phyloP scores from a whole-genome alignment of 2,329 filamentous ascomycete genomes.

The Taxawa tesnikishii region DNA sequence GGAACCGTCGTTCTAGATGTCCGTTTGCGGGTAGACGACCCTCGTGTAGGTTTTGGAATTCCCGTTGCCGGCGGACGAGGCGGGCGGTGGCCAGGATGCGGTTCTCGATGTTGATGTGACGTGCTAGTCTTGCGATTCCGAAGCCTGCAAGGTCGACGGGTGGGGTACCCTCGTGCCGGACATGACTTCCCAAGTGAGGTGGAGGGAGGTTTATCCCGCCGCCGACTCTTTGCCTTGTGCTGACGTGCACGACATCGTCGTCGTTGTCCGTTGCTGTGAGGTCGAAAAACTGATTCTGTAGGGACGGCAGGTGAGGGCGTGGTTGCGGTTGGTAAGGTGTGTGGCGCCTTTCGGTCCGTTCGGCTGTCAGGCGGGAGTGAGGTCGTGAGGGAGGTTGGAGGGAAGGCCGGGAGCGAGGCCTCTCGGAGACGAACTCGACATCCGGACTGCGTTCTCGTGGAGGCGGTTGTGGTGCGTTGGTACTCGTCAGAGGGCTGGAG shows the following conservation, averaged over 20 bases:
- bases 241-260: conserved; percentile 17
- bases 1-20: too few relatives aligned
- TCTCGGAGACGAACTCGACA: conserved; percentile 32
- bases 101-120: too few relatives aligned
- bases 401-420: conserved; percentile 9
- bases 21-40: too few relatives aligned
- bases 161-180: too few relatives aligned
- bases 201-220: not conserved
- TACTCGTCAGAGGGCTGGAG: conserved; percentile 9
- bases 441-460: conserved; percentile 23
- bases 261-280: conserved; percentile 21
- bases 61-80: too few relatives aligned
- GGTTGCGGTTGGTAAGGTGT: too few relatives aligned
- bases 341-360: too few relatives aligned
- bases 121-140: not conserved
- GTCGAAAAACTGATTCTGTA: conserved; percentile 18
- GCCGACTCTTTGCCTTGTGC: too few relatives aligned
- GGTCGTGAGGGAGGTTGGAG: conserved; percentile 6
- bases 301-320: too few relatives aligned
- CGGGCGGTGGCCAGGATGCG: too few relatives aligned
- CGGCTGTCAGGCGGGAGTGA: conserved; percentile 13
- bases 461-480: conserved; percentile 6
- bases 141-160: too few relatives aligned
- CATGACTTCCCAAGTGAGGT: not conserved
- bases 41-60: too few relatives aligned